Evolutionary conservation across 1,284 basidiomycete species (phyloP), one percentile per base, ranked within the genome.

Genomic region (Mixia osmundae): DNA sequence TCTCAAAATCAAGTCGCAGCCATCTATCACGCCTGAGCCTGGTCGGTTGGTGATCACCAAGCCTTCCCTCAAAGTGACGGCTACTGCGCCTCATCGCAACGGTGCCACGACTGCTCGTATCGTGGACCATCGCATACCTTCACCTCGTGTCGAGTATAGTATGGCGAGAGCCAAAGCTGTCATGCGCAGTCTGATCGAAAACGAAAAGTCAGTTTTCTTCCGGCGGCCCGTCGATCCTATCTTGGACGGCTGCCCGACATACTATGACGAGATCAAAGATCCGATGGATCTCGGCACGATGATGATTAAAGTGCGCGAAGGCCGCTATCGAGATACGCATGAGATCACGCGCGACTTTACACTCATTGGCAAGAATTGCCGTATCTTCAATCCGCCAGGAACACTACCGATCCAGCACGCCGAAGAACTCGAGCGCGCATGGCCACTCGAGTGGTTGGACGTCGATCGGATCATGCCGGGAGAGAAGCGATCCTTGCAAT

Each of bases 201-300:
- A 75, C 22, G 67, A 72, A 1, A 73, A 79, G 48, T 69, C 73
- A 10, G 55, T 59, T 21, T 76, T 89, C 42, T 97, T 97, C 60
- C 53, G 67, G 27, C 63, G 66, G 14, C 83, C 89, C 2, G 89
- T 97, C 11, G 77, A 97, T 55, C 76, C 87, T 0, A 57, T 74
- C 5, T 54, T 59, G 34, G 77, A 76, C 57, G 80, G 73, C 20
- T 87, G 75, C 55, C 83, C 78, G 27, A 82, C 79, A 12, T 97
- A 97, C 55, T 71, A 77, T 40, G 71, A 91, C 8, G 91, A 95
- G 59, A 94, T 99, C 53, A 63, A 69, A 45, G 59, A 34, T 24
- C 91, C 91, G 5, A 97, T 95, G 83, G 87, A 97, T 58, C 72
- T 95, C 38, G 71, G 70, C 8, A 91, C 87, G 8, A 79, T 95